phyloP scores from a whole-genome alignment of 192 early-diverging fungal genomes.

The Coemansia sp. region DNA sequence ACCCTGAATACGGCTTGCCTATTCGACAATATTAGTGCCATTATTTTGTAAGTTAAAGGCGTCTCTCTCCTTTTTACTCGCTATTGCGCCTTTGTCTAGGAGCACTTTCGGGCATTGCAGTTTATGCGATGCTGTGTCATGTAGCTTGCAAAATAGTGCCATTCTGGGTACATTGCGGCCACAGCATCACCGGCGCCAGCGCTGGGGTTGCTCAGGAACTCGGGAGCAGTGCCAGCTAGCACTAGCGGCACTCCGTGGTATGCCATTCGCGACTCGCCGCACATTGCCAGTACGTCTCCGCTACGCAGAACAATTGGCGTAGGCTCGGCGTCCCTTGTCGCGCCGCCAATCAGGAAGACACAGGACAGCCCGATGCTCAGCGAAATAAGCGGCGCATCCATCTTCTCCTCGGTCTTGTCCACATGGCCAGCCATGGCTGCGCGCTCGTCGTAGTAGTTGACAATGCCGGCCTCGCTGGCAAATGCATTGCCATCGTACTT shows the following conservation, averaged over 20 bases:
- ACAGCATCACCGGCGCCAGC: constrained; percentile 25
- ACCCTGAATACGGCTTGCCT: neutral
- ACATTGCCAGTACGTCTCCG: constrained; percentile 92
- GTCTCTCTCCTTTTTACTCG: neutral
- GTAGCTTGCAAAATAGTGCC: constrained; percentile 71
- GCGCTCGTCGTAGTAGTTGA: constrained; percentile 89
- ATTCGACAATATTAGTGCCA: neutral
- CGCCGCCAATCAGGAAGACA: constrained; percentile 82
- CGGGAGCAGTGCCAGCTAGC: constrained; percentile 71
- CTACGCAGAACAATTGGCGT: constrained; percentile 76
- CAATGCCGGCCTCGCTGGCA: constrained; percentile 85
- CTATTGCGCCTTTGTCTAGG: constrained; percentile 1
- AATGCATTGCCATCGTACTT: constrained; percentile 62
- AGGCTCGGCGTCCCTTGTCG: constrained; percentile 68
- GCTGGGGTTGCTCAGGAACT: constrained; percentile 50
- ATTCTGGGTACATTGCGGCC: constrained; percentile 57
- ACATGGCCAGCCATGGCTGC: constrained; percentile 92
- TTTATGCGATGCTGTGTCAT: constrained; percentile 80
- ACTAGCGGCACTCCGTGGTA: constrained; percentile 92
- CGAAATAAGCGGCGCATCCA: constrained; percentile 83
- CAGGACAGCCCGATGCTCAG: constrained; percentile 63
- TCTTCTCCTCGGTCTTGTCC: constrained; percentile 87
- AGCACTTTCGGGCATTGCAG: constrained; percentile 86
- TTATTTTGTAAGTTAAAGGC: neutral
- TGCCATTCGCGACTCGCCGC: constrained; percentile 68